Conservation (phyloP, 345 rosid genomes). For the Dipteronia dyeriana region DNA sequence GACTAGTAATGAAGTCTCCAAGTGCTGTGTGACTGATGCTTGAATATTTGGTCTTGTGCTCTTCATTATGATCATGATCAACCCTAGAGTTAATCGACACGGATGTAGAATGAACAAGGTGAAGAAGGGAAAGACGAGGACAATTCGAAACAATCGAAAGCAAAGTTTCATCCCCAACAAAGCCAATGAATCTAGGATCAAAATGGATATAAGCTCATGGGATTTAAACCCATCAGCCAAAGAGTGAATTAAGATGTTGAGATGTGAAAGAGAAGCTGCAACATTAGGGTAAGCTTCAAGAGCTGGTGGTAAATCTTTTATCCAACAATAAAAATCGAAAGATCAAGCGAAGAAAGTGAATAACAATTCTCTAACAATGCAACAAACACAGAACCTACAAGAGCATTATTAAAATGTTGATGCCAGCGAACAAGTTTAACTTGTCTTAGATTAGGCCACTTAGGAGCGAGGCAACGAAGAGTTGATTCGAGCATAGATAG, state of each 20-base stretch:
- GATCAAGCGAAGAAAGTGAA: constrained; percentile 49
- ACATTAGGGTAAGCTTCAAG: constrained; percentile 48
- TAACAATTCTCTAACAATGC: constrained; percentile 53
- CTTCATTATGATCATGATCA: constrained; percentile 40
- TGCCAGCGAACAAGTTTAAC: constrained; percentile 91
- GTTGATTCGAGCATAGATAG: constrained; percentile 57
- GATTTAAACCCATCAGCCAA: constrained; percentile 75
- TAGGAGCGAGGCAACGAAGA: constrained; percentile 50
- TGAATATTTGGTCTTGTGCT: constrained; percentile 52
- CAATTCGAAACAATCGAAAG: constrained; percentile 64
- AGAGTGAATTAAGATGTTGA: constrained; percentile 66
- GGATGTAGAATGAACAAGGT: constrained; percentile 60
- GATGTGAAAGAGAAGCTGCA: constrained; percentile 44
- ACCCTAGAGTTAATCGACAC: constrained; percentile 32
- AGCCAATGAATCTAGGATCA: constrained; percentile 74
- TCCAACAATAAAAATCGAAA: constrained; percentile 89
- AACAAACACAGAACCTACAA: constrained; percentile 54
- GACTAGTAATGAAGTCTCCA: constrained; percentile 40
- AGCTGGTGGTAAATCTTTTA: constrained; percentile 82
- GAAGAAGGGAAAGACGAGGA: constrained; percentile 60
- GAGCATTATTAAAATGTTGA: constrained; percentile 50
- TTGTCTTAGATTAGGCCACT: constrained; percentile 58
- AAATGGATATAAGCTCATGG: constrained; percentile 62
- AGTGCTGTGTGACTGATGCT: constrained; percentile 43
- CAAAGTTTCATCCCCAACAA: constrained; percentile 73